Base-by-base conservation (phyloP, 108 stramenopile species). In the Fragilaria crotonensis region DNA sequence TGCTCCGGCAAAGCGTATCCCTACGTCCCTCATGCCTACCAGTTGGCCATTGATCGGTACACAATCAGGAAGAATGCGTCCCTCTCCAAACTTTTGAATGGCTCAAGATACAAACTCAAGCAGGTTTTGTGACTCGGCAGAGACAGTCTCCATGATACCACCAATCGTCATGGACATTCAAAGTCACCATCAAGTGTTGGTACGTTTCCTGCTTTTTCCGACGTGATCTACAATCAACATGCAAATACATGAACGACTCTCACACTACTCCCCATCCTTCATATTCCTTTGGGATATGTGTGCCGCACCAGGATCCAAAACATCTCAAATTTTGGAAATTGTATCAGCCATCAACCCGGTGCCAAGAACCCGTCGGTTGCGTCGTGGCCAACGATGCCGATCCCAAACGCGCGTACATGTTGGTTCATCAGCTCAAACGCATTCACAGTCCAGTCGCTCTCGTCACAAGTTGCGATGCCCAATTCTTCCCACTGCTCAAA, bases 131-230 rank as follows among this genome's bases (percentile, higher is more conserved):
- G 22, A 97, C 95, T 9, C 88, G 98, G 26, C 98, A 98, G 99
- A 99, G 69, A 96, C 96, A 18, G 99, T 98, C 26, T 84, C 81
- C 59, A 99, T 99, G 98, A 86, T 99, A 21, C 98, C 99, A 4
- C 98, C 98, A 14, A 83, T 96, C 17, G 93, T 97, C 30, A 70
- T 99, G 60, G 67, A 84, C 66, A 86, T 85, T 4, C 58, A 79
- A 56, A 80, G 87, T 4, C 62, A 89, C 22, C 85, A 97, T 77
- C 61, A 57, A 20, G 82, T 97, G 1, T 73, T 98, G 11, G 36
- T 41, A 41, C 36, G 36, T 41, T 41, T 7, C n/a, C n/a, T n/a
- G n/a, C n/a, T n/a, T n/a, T n/a, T n/a, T n/a, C n/a, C n/a, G n/a
- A n/a, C n/a, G n/a, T n/a, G n/a, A n/a, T n/a, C n/a, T n/a, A n/a